Percentiles rank a stretch among this genome's conserved stretches.
These are phyloP conservation scores for Podaxis sp. DNA, from an alignment of 768 basidiomycete species.

Conservation along the genomic window DNA sequence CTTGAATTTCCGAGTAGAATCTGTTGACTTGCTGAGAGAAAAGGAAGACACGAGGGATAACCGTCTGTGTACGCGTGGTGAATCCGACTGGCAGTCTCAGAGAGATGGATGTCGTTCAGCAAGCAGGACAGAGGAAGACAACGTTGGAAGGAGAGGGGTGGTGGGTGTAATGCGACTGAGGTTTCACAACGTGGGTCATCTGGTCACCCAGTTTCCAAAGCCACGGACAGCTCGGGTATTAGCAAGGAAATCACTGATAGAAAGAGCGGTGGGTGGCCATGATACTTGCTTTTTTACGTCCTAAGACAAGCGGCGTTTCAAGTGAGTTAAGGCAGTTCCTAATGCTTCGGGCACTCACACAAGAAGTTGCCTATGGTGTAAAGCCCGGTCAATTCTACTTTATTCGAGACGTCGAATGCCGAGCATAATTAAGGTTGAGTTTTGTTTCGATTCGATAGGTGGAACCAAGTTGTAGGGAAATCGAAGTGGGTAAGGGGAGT, in stretches of 20 bases:
- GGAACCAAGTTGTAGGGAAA: background rate
- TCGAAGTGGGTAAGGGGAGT: background rate
- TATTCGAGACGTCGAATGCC: background rate
- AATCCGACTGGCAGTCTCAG: background rate
- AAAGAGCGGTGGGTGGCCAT: slow-evolving; percentile 2
- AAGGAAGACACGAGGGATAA: background rate
- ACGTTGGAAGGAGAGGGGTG: background rate
- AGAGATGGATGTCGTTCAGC: background rate
- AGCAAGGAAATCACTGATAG: slow-evolving; percentile 16
- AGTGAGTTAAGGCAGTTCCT: slow-evolving; percentile 7
- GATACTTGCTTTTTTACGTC: slow-evolving; percentile 10
- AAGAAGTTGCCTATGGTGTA: slow-evolving; percentile 1
- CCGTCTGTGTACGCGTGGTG: background rate
- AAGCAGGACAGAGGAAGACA: background rate
- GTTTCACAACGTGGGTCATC: slow-evolving; percentile 3
- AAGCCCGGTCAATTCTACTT: background rate
- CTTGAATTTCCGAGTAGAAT: background rate
- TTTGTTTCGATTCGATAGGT: background rate
- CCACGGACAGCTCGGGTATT: slow-evolving; percentile 17
- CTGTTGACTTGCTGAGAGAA: background rate
- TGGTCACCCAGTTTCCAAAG: slow-evolving; percentile 3
- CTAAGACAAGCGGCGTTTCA: slow-evolving; percentile 11
- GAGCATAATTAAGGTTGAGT: slow-evolving; percentile 2
- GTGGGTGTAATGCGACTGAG: slow-evolving; percentile 1
- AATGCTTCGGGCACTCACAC: slow-evolving; percentile 4